Conservation (phyloP, 495 filamentous ascomycete genomes). For the Saxophila tyrrhenica region DNA sequence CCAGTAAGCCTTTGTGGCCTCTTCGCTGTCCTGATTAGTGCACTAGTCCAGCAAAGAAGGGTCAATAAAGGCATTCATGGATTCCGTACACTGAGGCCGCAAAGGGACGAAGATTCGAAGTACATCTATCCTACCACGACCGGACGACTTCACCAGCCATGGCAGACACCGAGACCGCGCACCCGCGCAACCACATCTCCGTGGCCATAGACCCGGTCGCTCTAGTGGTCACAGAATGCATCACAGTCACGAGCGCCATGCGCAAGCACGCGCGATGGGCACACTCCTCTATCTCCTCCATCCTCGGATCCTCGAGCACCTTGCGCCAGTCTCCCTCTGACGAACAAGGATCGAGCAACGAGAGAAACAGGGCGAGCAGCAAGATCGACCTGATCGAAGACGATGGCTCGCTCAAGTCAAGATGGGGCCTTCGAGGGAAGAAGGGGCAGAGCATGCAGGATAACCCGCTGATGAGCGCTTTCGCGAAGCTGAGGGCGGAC, state of each 20-base stretch:
- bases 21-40: no score
- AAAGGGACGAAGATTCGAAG: not conserved
- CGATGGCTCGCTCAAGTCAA: conserved; percentile 46
- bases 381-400: conserved; percentile 25
- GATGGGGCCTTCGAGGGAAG: conserved; percentile 90
- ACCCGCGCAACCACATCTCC: not conserved
- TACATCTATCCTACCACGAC: not conserved
- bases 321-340: conserved; percentile 18
- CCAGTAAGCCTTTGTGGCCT: no score
- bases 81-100: not conserved
- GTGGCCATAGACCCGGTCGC: conserved; percentile 92
- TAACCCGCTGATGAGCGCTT: conserved; percentile 92
- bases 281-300: conserved; percentile 92
- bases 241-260: conserved; percentile 94
- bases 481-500: conserved; percentile 79
- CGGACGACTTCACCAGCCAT: not conserved
- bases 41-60: no score
- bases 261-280: conserved; percentile 95
- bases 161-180: not conserved
- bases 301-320: conserved; percentile 40
- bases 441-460: conserved; percentile 98
- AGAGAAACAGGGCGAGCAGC: conserved; percentile 16
- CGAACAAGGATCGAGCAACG: not conserved
- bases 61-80: not conserved
- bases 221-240: conserved; percentile 96